Evolutionary conservation across 2,329 filamentous ascomycete species (phyloP).

Genomic region (Aspergillus thermomutatus): DNA sequence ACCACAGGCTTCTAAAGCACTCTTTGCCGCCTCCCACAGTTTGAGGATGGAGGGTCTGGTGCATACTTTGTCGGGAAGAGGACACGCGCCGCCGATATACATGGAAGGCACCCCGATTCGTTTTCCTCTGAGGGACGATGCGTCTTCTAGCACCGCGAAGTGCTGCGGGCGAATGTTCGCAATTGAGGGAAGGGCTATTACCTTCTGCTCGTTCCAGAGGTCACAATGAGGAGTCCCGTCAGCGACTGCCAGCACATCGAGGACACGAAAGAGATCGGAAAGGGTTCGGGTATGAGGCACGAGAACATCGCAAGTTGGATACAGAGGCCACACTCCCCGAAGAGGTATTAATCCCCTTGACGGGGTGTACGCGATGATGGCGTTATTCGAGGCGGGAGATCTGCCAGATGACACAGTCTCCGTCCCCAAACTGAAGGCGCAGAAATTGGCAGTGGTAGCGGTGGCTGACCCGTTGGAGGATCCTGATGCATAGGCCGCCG

Average conservation of each 20-base stretch:
- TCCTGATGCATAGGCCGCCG: slow-evolving; percentile 55
- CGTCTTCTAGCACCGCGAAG: slow-evolving; percentile 28
- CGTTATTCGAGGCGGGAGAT: slow-evolving; percentile 57
- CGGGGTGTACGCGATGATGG: slow-evolving; percentile 54
- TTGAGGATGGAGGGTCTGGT: slow-evolving; percentile 39
- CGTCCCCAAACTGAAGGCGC: slow-evolving; percentile 52
- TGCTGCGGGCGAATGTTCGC: slow-evolving; percentile 31
- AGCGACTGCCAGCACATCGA: slow-evolving; percentile 47
- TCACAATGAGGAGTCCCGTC: slow-evolving; percentile 46
- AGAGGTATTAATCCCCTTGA: slow-evolving; percentile 52
- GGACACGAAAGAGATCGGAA: slow-evolving; percentile 48
- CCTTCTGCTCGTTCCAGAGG: slow-evolving; percentile 54
- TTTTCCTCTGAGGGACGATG: slow-evolving; percentile 39
- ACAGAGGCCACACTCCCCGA: slow-evolving; percentile 55
- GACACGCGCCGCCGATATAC: slow-evolving; percentile 45
- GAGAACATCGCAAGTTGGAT: slow-evolving; percentile 54
- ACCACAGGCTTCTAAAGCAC: slow-evolving; percentile 27
- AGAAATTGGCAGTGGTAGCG: slow-evolving; percentile 50
- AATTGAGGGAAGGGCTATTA: slow-evolving; percentile 39
- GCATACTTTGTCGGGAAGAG: slow-evolving; percentile 30
- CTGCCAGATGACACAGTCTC: slow-evolving; percentile 58
- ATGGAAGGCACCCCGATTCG: slow-evolving; percentile 51
- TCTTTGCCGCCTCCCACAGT: slow-evolving; percentile 29
- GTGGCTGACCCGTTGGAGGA: slow-evolving; percentile 57
- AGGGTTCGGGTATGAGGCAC: slow-evolving; percentile 53